These are phyloP conservation scores for Spathaspora passalidarum DNA, from an alignment of 805 yeast genomes.

Conservation along the genomic window DNA sequence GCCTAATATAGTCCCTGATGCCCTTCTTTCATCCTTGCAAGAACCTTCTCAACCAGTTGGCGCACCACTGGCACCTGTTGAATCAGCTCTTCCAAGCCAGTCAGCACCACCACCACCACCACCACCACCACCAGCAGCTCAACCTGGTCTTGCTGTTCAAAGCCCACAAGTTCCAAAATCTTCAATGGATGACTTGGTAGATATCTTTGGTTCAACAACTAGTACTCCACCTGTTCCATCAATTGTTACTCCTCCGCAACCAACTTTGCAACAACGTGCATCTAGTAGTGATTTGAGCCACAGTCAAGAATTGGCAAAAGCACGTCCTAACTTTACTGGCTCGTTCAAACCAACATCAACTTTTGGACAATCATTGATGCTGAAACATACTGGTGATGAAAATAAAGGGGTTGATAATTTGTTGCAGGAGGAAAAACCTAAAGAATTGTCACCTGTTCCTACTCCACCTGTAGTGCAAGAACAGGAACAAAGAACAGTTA, in stretches of 20 bases:
- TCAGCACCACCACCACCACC: conserved; percentile 3
- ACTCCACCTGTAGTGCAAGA: conserved; percentile 15
- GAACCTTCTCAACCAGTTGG: conserved; percentile 8
- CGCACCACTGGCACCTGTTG: conserved; percentile 8
- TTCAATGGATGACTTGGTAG: conserved; percentile 65
- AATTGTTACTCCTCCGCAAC: conserved; percentile 10
- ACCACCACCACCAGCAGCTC: conserved; percentile 3
- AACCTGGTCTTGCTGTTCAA: background rate
- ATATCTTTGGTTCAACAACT: conserved; percentile 34
- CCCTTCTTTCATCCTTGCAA: conserved; percentile 42
- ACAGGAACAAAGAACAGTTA: conserved; percentile 21
- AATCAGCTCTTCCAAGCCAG: too few relatives aligned
- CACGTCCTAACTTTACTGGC: conserved; percentile 30
- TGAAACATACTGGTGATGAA: conserved; percentile 16
- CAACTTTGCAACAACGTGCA: conserved; percentile 21
- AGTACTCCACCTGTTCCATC: conserved; percentile 13
- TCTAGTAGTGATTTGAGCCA: conserved; percentile 34
- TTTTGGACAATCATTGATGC: conserved; percentile 74
- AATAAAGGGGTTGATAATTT: conserved; percentile 23
- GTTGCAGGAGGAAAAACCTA: conserved; percentile 29
- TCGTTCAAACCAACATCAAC: conserved; percentile 77
- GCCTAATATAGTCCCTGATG: conserved; percentile 75
- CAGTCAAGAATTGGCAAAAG: conserved; percentile 27
- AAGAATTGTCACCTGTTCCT: conserved; percentile 3
- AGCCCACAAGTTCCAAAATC: conserved; percentile 37